Percentiles rank a stretch among this genome's conserved stretches.
Conservation (phyloP, 768 basidiomycete genomes). For the Sporobolomyces phaffii region DNA sequence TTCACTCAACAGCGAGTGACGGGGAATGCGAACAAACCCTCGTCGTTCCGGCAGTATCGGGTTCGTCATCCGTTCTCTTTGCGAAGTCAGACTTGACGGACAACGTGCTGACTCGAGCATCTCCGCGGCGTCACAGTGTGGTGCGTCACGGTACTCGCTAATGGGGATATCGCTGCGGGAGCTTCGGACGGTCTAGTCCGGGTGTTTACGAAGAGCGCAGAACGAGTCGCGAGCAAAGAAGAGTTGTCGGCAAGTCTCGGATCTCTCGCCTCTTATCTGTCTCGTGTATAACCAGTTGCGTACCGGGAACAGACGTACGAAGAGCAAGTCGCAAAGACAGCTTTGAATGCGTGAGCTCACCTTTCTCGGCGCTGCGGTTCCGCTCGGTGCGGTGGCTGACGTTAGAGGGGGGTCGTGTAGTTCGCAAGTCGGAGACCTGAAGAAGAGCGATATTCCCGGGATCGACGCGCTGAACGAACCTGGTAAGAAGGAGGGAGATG, state of each 20-base stretch:
- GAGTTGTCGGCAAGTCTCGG: conserved; percentile 26
- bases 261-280: no score
- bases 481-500: conserved; percentile 92
- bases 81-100: no score
- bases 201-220: conserved; percentile 59
- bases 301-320: conserved; percentile 53
- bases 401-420: conserved; percentile 31
- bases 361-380: not conserved
- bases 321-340: conserved; percentile 65
- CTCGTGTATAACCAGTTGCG: no score
- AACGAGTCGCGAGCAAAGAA: conserved; percentile 18
- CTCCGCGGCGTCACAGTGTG: conserved; percentile 55
- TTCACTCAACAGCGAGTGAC: conserved; percentile 51
- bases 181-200: conserved; percentile 81
- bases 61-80: conserved; percentile 14
- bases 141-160: conserved; percentile 79
- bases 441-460: conserved; percentile 81
- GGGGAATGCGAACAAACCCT: conserved; percentile 84
- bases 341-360: conserved; percentile 63
- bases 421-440: conserved; percentile 86
- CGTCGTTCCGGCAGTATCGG: conserved; percentile 83
- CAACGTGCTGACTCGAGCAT: not conserved
- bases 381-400: not conserved
- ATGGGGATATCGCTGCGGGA: conserved; percentile 87
- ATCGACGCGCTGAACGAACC: conserved; percentile 68